Evolutionary conservation across 345 rosid species (phyloP).

Genomic region (Acer yangbiense): DNA sequence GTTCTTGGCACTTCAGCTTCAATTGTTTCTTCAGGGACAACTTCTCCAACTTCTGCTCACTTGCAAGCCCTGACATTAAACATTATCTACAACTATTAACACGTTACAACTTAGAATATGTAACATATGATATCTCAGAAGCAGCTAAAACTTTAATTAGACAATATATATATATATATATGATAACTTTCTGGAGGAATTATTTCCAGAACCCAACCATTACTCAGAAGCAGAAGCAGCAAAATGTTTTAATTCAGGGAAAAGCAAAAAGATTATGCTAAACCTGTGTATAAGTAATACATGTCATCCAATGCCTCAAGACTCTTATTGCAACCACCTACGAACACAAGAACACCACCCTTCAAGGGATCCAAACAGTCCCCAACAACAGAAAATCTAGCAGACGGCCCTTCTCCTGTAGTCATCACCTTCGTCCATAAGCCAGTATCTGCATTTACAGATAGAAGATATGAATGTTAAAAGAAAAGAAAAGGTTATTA

Average conservation of each 20-base stretch:
- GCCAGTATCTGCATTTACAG: slow-evolving; percentile 61
- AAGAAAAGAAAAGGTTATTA: neutral
- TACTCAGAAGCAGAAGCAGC: neutral
- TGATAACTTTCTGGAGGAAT: neutral
- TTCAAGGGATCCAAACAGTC: slow-evolving; percentile 85
- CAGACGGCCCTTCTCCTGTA: slow-evolving; percentile 80
- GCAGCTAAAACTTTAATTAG: neutral
- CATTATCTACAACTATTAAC: slow-evolving; percentile 17
- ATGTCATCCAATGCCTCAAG: slow-evolving; percentile 97
- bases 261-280: slow-evolving; percentile 15
- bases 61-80: slow-evolving; percentile 55
- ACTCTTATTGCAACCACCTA: slow-evolving; percentile 93
- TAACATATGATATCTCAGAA: neutral
- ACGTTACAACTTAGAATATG: neutral
- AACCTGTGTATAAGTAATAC: slow-evolving; percentile 89
- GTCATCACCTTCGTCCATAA: slow-evolving; percentile 77
- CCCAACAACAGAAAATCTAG: slow-evolving; percentile 93
- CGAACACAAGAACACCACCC: slow-evolving; percentile 69
- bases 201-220: slow-evolving; percentile 19
- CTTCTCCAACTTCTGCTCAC: slow-evolving; percentile 64
- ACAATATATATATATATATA: neutral
- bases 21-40: slow-evolving; percentile 87
- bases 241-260: slow-evolving; percentile 3
- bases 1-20: slow-evolving; percentile 90
- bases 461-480: slow-evolving; percentile 10